Base-by-base conservation (phyloP, 148 eudicot species). In the Dianthus caryophyllus region DNA sequence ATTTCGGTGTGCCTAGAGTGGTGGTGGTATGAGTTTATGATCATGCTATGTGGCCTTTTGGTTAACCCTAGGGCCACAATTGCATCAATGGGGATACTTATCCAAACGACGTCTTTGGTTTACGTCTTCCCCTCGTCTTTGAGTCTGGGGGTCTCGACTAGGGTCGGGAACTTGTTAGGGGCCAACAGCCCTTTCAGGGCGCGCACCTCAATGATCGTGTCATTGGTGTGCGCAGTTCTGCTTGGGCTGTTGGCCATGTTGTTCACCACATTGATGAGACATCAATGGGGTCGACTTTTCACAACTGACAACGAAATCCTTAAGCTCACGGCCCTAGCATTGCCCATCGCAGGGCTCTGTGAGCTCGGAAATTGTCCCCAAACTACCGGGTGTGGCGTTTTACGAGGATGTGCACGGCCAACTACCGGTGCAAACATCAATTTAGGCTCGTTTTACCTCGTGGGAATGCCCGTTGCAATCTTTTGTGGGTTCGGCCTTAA, bases 21-120 rank as follows among this genome's bases (percentile, higher is more conserved):
- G 98, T 94, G 98, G 98, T 94, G 98, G 97, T 94, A 94, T 21
- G 98, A 94, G 74, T 71, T 94, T 31, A 90, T 90, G 96, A 90
- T 90, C 29, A 64, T 94, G 76, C 77, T 94, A 0, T 90, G 96
- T 66, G 97, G 98, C 4, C 72, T 90, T 0, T 39, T 90, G 20
- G 33, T 62, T 8, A 94, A 88, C 71, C 96, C 98, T 1, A 86
- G 74, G 57, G 92, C 95, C 1, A 86, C 92, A 9, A 77, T 94
- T 6, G 88, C 96, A 7, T 87, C 97, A 9, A 90, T 94, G 96
- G 98, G 97, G 0, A 90, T 94, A 22, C 62, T 94, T 0, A 90
- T 94, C 47, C 96, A 94, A 66, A 88, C 97, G 0, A 90, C 96
- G 6, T 88, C 96, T 0, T 48, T 94, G 0, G 80, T 94, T 49